Conservation (phyloP, 768 basidiomycete genomes). For the Infundibulicybe gibba region DNA sequence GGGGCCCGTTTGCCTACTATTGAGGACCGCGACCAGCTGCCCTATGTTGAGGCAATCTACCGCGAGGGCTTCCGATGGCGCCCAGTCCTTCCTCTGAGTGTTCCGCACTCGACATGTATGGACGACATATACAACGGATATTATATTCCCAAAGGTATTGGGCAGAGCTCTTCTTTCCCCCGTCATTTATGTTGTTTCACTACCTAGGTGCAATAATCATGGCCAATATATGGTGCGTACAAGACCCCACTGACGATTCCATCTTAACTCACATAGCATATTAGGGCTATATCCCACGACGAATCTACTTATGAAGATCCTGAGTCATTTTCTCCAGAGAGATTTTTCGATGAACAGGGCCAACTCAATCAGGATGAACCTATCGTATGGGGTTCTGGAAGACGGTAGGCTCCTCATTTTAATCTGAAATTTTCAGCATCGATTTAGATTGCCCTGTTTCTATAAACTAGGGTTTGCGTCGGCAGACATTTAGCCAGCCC, state of each 20-base stretch:
- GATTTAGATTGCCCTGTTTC: not conserved
- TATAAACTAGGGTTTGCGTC: not conserved
- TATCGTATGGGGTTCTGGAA: not conserved
- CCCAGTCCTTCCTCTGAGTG: constrained; percentile 1
- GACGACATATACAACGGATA: constrained; percentile 3
- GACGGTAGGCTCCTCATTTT: not conserved
- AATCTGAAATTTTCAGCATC: not conserved
- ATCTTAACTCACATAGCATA: not conserved
- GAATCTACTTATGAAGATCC: not conserved
- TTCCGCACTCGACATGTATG: not conserved
- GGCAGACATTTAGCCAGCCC: not conserved
- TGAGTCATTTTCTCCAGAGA: not conserved
- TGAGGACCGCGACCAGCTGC: constrained; percentile 7
- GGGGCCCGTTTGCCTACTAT: constrained; percentile 8
- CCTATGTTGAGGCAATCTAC: constrained; percentile 13
- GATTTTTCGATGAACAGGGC: not conserved
- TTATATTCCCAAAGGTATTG: constrained; percentile 8
- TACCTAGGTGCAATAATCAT: constrained; percentile 1
- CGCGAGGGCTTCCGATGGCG: constrained; percentile 7
- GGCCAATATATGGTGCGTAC: constrained; percentile 6
- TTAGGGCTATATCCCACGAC: not conserved
- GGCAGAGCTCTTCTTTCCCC: not conserved
- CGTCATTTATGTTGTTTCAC: no score
- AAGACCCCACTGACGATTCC: not conserved
- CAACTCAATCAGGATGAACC: not conserved